Percentiles rank a stretch among this genome's conserved stretches.
Conservation (phyloP, 1,284 basidiomycete species). For the Tilletia caries region DNA sequence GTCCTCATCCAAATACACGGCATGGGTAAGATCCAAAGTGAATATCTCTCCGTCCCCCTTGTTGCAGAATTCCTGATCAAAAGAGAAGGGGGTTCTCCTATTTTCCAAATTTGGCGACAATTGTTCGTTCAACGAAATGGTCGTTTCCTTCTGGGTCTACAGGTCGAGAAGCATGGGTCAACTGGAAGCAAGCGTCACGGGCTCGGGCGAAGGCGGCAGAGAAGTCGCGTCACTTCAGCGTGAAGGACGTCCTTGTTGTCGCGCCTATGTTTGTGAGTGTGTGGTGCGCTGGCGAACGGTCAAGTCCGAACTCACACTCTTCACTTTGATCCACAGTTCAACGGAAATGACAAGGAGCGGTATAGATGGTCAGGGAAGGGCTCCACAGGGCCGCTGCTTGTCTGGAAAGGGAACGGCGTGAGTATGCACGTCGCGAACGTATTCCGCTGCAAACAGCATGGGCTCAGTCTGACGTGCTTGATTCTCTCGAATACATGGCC, state of each 20-base stretch:
- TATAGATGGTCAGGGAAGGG: constrained; percentile 16
- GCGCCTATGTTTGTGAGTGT: constrained; percentile 21
- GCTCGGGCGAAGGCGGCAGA: constrained; percentile 9
- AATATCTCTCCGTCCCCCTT: background rate
- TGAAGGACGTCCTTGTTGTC: constrained; percentile 7
- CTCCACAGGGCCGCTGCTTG: constrained; percentile 19
- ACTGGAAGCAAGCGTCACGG: constrained; percentile 6
- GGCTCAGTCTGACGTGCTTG: background rate
- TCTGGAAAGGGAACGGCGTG: constrained; percentile 32
- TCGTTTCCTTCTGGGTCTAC: background rate
- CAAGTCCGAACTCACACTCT: background rate
- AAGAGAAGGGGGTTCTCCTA: background rate
- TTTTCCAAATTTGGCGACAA: background rate
- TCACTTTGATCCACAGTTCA: constrained; percentile 24
- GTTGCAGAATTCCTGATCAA: too few relatives aligned
- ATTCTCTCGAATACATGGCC: background rate
- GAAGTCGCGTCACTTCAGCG: background rate
- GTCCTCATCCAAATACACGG: constrained; percentile 20
- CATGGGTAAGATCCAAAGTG: constrained; percentile 2
- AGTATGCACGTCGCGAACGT: constrained; percentile 14
- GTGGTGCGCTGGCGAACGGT: background rate
- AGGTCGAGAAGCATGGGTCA: constrained; percentile 16
- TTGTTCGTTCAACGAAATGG: too few relatives aligned
- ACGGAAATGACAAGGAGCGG: constrained; percentile 27
- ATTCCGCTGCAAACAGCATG: background rate